Conservation (phyloP, 2,329 filamentous ascomycete species). For the Fusarium hostae region DNA sequence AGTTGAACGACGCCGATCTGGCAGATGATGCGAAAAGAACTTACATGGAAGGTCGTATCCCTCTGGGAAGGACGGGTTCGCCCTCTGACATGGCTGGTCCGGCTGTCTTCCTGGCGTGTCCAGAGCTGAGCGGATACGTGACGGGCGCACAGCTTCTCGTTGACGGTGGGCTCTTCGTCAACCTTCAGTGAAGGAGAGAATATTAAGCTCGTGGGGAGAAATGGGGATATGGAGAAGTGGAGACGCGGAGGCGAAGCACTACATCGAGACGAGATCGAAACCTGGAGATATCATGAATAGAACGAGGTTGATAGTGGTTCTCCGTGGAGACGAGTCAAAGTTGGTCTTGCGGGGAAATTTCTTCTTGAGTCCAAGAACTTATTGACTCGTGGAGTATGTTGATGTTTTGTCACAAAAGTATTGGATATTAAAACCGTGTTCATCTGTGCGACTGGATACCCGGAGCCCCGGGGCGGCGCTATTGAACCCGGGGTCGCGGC, state of each 20-base stretch:
- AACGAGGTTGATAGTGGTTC: conserved; percentile 1
- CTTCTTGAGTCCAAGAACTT: conserved; percentile 10
- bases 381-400: conserved; percentile 29
- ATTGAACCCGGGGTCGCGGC: conserved; percentile 16
- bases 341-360: neutral
- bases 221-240: conserved; percentile 23
- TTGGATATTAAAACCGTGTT: conserved; percentile 9
- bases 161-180: conserved; percentile 90
- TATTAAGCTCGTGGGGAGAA: conserved; percentile 34
- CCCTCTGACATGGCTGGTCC: conserved; percentile 83
- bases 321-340: conserved; percentile 22
- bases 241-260: conserved; percentile 20
- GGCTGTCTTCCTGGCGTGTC: conserved; percentile 85
- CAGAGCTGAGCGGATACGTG: conserved; percentile 82
- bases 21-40: conserved; percentile 84
- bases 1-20: conserved; percentile 85
- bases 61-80: conserved; percentile 77
- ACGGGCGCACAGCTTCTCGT: conserved; percentile 86
- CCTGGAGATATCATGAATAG: conserved; percentile 1
- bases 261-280: conserved; percentile 9
- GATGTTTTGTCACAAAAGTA: conserved; percentile 5
- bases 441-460: conserved; percentile 14
- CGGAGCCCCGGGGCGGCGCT: conserved; percentile 24
- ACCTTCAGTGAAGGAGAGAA: conserved; percentile 71
- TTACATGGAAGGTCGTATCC: conserved; percentile 84